Evolutionary conservation across 805 yeast genomes (phyloP), one percentile per base, ranked within the genome.

Genomic region (Lachancea nothofagi): DNA sequence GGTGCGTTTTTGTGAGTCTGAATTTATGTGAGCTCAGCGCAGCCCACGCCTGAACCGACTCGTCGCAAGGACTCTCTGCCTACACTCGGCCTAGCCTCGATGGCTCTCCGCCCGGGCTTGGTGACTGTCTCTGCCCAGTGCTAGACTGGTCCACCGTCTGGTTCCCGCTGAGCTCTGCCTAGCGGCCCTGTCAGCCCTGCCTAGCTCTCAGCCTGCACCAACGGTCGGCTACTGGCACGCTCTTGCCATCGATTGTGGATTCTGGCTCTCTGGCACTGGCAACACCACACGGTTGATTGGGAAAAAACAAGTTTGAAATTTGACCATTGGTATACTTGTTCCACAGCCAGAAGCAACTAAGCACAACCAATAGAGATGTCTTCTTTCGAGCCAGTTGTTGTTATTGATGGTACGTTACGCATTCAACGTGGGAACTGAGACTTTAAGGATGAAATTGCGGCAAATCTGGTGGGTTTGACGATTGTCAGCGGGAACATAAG

Each of bases 361-460:
- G 30, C 49, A 54, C 52, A 50, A 51, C 51, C 49, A 51, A 57
- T 56, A 56, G 62, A 55, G 54, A 67, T 65, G 70, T 61, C 66
- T 60, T 77, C 86, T 70, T 87, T 81, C 72, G 95, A 88, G 79
- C 90, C 94, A 75, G 95, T 84, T 77, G 86, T 86, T 78, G 96
- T 89, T 74, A 83, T 88, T 80, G 96, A 88, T 80, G 96, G 95
- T 76, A 77, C 64, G 80, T 75, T 32, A 13, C 15, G 33, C n/a
- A 13, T 27, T 27, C 13, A 14, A 27, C 7, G 14, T 9, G 30
- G 14, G 30, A 27, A 13, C 7, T 14, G 14, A 9, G n/a, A 13
- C 9, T 23, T 7, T 23, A 8, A 23, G 25, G 7, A 10, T 7
- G 25, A 23, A 10, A 23, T 7, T 8, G 10, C 25, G 10, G 22